Base-by-base conservation (phyloP, 192 early-diverging fungal genomes). In the Allomyces macrogynus region DNA sequence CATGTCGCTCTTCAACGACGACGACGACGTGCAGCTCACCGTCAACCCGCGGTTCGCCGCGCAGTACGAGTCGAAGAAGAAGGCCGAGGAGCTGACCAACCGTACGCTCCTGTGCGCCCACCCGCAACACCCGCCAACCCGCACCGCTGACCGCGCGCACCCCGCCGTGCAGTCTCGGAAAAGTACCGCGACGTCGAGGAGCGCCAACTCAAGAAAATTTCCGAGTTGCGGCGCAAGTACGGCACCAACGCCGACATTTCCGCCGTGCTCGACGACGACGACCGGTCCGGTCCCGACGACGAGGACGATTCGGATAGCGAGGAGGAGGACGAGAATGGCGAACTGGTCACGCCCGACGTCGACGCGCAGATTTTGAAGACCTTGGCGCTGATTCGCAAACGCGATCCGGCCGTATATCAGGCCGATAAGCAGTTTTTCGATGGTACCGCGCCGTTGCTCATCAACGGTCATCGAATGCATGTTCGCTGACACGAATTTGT, bases 281-380 rank as follows among this genome's bases (percentile, higher is more conserved):
- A 20, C 12, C 12, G 5, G 3, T n/a, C 49, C 0, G 32, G 43
- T 1, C 0, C 9, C 20, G 76, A 74, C 4, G 76, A 74, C 25
- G 76, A 77, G 22, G 82, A 83, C 26, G 87, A 87, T 42, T 57
- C 49, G 16, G 12, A 14, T 5, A 20, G 16, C 49, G 85, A 82
- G 23, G 86, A 86, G 24, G 89, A 91, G 67, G 89, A 91, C 70
- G 86, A 87, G 66, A 73, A 77, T 61, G 89, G 84, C 40, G 84
- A 83, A 65, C 77, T 96, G 23, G 76, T 92, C 10, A 93, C 93
- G 7, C 89, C 92, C 8, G 89, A 87, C 27, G 71, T 96, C 10
- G 93, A 98, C 66, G 87, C 84, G 9, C 89, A 95, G 73, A 96
- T 98, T 64, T 81, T 98, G 81, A 87, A 87, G 65, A 93, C 95